Evolutionary conservation across 805 yeast genomes (phyloP), one percentile per base, ranked within the genome.

Genomic region (Candida stauntonica): DNA sequence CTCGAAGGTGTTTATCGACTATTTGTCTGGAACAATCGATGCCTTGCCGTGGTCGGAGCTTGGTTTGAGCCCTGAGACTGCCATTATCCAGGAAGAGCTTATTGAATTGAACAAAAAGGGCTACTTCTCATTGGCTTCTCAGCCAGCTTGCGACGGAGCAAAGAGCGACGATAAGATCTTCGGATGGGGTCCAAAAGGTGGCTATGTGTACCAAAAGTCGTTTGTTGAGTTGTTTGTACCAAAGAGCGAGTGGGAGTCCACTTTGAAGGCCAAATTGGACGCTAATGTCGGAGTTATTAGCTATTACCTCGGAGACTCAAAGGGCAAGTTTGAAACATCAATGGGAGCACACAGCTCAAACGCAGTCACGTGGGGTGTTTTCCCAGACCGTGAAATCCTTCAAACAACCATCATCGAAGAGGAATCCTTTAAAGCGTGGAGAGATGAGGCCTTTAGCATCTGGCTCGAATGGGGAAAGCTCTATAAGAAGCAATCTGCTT

Each of bases 361-460:
- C 47, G 95, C 93, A 19, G 94, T 93, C 7, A 93, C 99, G 1
- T 93, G 99, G 99, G 99, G 98, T 46, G 95, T 85, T 3, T 91
- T 93, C 71, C 95, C 95, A 7, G 81, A 81, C 60, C 77, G 88
- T 47, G 96, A 87, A 56, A 81, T 88, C 26, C 75, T 87, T 26
- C 97, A 89, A 61, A 85, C 97, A 0, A 93, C 99, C 0, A 82
- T 89, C 45, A 80, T 93, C 40, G 96, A 89, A 56, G 84, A 79
- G 50, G 96, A 88, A 51, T 86, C 97, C 2, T 91, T 93, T 67
- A 75, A 76, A 49, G 96, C 96, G 0, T 93, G 99, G 99, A 77
- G 82, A 50, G 97, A 89, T 54, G 99, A 93, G 60, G 95, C 96
- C 1, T 93, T 87, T 62, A 72, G 77, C 41, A 83, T 93, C 44